Base-by-base conservation (phyloP, 2,329 filamentous ascomycete genomes). In the Delphinella strobiligena region DNA sequence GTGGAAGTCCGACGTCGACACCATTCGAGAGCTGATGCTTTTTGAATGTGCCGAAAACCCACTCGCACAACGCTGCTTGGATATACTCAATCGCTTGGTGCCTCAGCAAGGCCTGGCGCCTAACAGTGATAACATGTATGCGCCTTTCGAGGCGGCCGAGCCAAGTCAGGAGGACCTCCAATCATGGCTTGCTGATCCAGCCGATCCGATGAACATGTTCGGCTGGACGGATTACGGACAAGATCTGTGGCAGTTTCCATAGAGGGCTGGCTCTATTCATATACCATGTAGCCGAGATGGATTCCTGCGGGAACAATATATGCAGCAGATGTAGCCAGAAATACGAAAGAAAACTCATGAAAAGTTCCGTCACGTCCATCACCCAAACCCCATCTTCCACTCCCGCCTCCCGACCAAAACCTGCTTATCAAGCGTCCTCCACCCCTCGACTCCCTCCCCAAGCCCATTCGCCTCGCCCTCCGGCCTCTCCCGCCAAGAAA, bases 201-300 rank as follows among this genome's bases (percentile, higher is more conserved):
- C 22, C 12, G 22, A 27, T 27, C 22, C 22, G 22, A 27, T 27
- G 22, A 27, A 27, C 22, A 27, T 27, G 22, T 27, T 27, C 12
- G 22, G 22, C 7, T 27, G 22, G 22, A 27, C 22, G 12, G 22
- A 27, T 27, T 7, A 7, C 12, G 22, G 22, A 12, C 22, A 27
- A 27, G 22, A 27, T 12, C 12, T 27, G 7, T 27, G 22, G 22
- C 22, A 27, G 22, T 74, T 74, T 27, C 22, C 22, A 12, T 27
- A 27, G 12, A 27, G n/a, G n/a, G n/a, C n/a, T n/a, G n/a, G n/a
- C n/a, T n/a, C n/a, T n/a, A n/a, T n/a, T n/a, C n/a, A n/a, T n/a
- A n/a, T n/a, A n/a, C n/a, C n/a, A n/a, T n/a, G n/a, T n/a, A n/a
- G n/a, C n/a, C n/a, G n/a, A n/a, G n/a, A n/a, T n/a, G n/a, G n/a